Conservation (phyloP, 2,329 filamentous ascomycete genomes). For the Penicillium sp. region DNA sequence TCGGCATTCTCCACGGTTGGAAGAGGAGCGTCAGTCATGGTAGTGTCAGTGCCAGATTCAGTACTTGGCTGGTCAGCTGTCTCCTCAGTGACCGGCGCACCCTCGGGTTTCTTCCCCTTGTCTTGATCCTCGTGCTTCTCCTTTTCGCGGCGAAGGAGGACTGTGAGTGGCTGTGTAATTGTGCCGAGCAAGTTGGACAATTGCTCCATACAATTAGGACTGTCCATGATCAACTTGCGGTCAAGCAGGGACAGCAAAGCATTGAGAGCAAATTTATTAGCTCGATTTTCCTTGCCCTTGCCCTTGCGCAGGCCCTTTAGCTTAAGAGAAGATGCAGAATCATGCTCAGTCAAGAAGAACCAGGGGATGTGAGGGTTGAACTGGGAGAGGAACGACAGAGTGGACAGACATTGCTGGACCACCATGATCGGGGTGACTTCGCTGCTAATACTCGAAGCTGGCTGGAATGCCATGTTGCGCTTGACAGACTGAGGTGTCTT, state of each 20-base stretch:
- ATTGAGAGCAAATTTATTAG: conserved; percentile 85
- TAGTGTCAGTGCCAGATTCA: conserved; percentile 32
- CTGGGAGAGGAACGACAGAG: conserved; percentile 74
- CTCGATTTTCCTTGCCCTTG: conserved; percentile 78
- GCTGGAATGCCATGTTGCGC: conserved; percentile 62
- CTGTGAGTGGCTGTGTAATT: conserved; percentile 79
- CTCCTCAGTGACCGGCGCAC: conserved; percentile 13
- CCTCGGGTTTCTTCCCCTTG: conserved; percentile 35
- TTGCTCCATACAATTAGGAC: conserved; percentile 92
- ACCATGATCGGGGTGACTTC: conserved; percentile 93
- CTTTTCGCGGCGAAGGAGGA: conserved; percentile 75
- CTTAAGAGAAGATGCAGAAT: conserved; percentile 71
- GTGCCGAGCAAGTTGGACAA: conserved; percentile 80
- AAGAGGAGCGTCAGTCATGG: conserved; percentile 34
- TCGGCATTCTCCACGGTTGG: conserved; percentile 28
- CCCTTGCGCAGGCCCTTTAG: conserved; percentile 72
- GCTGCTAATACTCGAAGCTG: conserved; percentile 55
- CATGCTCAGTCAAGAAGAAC: conserved; percentile 92
- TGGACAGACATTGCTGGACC: conserved; percentile 86
- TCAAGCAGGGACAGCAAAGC: conserved; percentile 82
- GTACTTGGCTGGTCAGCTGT: conserved; percentile 18
- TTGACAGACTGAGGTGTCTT: conserved; percentile 80
- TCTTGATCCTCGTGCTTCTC: conserved; percentile 53
- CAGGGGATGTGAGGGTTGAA: conserved; percentile 82
- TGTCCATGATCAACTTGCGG: conserved; percentile 93